phyloP scores from a whole-genome alignment of 2,329 filamentous ascomycete genomes.

The Paracoccidioides lutzii region DNA sequence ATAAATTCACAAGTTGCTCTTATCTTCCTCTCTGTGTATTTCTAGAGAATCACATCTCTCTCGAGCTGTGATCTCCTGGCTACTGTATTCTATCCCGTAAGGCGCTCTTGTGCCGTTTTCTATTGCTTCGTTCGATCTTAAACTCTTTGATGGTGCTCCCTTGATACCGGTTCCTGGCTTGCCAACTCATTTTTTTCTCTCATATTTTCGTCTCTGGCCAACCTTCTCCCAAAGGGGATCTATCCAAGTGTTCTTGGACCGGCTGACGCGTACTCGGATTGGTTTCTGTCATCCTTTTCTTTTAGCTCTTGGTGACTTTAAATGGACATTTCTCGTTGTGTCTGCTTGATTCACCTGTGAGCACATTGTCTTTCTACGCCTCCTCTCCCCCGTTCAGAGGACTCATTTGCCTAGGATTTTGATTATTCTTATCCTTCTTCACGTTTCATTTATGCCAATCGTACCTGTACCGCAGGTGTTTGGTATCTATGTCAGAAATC shows the following conservation, averaged over 20 bases:
- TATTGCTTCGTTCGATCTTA: background rate
- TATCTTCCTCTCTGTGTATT: background rate
- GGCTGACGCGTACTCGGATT: background rate
- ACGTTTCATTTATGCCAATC: slow-evolving; percentile 3
- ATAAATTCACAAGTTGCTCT: background rate
- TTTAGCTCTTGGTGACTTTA: background rate
- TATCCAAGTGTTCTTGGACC: slow-evolving; percentile 1
- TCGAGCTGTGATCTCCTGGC: background rate
- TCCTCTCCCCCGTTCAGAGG: slow-evolving; percentile 1
- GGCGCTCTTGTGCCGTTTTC: background rate
- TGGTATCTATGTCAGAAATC: slow-evolving; percentile 9
- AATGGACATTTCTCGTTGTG: slow-evolving; percentile 3
- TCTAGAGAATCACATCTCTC: background rate
- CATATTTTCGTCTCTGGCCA: background rate
- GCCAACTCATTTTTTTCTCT: background rate
- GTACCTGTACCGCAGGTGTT: slow-evolving; percentile 3
- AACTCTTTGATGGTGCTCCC: background rate
- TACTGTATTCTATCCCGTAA: background rate
- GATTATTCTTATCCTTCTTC: slow-evolving; percentile 2
- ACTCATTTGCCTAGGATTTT: background rate
- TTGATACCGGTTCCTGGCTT: background rate
- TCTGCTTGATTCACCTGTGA: slow-evolving; percentile 2
- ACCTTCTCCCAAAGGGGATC: background rate
- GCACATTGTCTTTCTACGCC: background rate
- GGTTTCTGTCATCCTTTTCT: background rate